Percentiles rank a stretch among this genome's conserved stretches.
These are phyloP conservation scores for Phyllosticta citribraziliensis DNA, from an alignment of 2,329 filamentous ascomycete species.

Conservation along the genomic window DNA sequence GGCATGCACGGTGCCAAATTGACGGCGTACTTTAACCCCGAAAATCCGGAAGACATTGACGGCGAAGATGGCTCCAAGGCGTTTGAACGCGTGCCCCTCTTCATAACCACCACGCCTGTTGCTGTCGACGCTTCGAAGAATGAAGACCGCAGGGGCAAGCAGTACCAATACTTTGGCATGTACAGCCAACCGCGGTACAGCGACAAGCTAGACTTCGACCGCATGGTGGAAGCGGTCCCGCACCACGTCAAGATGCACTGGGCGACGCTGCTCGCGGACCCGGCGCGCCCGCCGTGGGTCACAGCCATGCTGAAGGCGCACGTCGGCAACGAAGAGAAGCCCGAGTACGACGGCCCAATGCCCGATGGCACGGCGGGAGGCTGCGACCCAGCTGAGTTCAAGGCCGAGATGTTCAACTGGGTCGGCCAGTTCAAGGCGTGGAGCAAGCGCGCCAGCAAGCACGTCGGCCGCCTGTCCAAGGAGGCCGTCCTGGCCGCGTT, in stretches of 20 bases:
- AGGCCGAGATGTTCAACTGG: conserved; percentile 25
- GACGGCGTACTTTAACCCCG: conserved; percentile 35
- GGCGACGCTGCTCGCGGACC: conserved; percentile 28
- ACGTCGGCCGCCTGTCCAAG: conserved; percentile 25
- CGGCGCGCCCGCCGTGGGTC: conserved; percentile 32
- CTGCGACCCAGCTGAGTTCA: conserved; percentile 14
- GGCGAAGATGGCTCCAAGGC: conserved; percentile 17
- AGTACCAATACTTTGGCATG: conserved; percentile 36
- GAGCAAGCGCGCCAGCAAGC: conserved; percentile 30
- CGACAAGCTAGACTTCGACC: conserved; percentile 36
- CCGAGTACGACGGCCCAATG: conserved; percentile 30
- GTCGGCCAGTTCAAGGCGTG: conserved; percentile 27
- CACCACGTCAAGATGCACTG: conserved; percentile 29
- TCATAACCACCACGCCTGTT: conserved; percentile 19
- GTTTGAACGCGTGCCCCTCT: conserved; percentile 33
- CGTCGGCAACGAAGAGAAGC: conserved; percentile 24
- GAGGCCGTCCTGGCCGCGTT: conserved; percentile 32
- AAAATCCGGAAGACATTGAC: conserved; percentile 20
- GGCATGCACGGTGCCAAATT: conserved; percentile 38
- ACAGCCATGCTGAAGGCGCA: conserved; percentile 33
- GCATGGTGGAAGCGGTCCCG: conserved; percentile 29
- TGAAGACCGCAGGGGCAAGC: not conserved
- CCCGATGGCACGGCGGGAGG: conserved; percentile 14
- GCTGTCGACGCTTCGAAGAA: not conserved
- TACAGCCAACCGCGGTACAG: conserved; percentile 36